phyloP scores from a whole-genome alignment of 768 basidiomycete species.

The Sistotremastrum suecicum region DNA sequence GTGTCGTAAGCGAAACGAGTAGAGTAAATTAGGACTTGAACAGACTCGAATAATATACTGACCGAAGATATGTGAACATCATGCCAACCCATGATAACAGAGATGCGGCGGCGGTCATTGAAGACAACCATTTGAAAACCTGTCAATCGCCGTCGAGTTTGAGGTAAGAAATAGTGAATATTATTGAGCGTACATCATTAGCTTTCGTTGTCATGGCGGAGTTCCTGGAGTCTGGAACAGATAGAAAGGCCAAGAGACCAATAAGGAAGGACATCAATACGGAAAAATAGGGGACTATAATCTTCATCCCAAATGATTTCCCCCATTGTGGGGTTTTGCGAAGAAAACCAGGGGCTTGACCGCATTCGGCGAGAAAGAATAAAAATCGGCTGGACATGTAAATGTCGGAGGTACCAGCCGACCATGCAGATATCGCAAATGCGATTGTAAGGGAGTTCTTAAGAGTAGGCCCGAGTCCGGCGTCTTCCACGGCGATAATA shows the following conservation, averaged over 20 bases:
- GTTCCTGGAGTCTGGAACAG: not conserved
- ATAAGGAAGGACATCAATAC: too few species aligned
- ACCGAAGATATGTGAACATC: conserved; percentile 6
- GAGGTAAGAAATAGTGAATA: not conserved
- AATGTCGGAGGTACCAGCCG: conserved; percentile 1
- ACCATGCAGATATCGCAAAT: conserved; percentile 1
- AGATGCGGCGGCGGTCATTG: conserved; percentile 1
- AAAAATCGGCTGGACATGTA: conserved; percentile 7
- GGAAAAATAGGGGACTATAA: too few species aligned
- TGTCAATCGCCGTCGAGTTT: not conserved
- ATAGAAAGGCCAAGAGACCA: not conserved
- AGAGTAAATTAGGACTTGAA: too few species aligned
- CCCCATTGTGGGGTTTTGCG: not conserved
- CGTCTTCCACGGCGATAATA: not conserved
- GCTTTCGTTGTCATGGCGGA: not conserved
- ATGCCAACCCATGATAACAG: conserved; percentile 2
- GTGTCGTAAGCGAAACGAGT: too few species aligned
- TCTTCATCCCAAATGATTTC: too few species aligned
- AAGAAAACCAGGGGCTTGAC: conserved; percentile 16
- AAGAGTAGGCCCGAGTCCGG: not conserved
- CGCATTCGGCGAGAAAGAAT: conserved; percentile 20
- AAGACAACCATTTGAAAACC: conserved; percentile 3
- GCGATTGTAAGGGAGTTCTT: not conserved
- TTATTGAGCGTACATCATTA: not conserved
- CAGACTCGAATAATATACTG: not conserved